Percentiles rank a stretch among this genome's conserved stretches.
Evolutionary conservation across 192 early-diverging fungal species (phyloP).

Genomic region (Backusella circina): DNA sequence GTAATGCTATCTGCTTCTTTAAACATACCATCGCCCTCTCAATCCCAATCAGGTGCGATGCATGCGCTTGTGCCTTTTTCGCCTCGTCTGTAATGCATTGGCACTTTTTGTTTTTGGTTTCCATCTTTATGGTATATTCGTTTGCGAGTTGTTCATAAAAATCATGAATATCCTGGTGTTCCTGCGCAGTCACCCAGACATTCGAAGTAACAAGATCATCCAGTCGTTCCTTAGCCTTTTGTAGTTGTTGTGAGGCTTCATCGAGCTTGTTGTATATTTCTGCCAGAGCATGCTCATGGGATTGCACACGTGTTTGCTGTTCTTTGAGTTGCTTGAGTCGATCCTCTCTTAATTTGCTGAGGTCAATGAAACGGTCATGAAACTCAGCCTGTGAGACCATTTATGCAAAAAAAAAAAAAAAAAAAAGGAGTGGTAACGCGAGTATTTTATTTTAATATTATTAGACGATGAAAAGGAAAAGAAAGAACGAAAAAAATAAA

Average conservation of each 20-base stretch:
- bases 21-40: background rate
- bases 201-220: background rate
- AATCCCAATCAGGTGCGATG: background rate
- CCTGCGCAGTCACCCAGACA: background rate
- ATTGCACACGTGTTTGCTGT: background rate
- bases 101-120: background rate
- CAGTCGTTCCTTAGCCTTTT: background rate
- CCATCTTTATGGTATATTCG: background rate
- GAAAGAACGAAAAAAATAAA: background rate
- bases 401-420: background rate
- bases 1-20: background rate
- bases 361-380: background rate
- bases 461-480: background rate
- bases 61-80: background rate
- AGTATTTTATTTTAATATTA: background rate
- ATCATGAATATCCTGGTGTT: background rate
- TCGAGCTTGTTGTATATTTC: background rate
- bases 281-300: background rate
- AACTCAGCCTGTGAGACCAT: background rate
- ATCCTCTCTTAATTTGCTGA: constrained; percentile 8
- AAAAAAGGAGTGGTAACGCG: no score
- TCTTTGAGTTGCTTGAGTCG: background rate
- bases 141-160: background rate
- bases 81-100: background rate
- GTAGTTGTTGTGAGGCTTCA: background rate